These are phyloP conservation scores for Bruguiera gymnorhiza DNA, from an alignment of 345 rosid genomes.

Conservation along the genomic window DNA sequence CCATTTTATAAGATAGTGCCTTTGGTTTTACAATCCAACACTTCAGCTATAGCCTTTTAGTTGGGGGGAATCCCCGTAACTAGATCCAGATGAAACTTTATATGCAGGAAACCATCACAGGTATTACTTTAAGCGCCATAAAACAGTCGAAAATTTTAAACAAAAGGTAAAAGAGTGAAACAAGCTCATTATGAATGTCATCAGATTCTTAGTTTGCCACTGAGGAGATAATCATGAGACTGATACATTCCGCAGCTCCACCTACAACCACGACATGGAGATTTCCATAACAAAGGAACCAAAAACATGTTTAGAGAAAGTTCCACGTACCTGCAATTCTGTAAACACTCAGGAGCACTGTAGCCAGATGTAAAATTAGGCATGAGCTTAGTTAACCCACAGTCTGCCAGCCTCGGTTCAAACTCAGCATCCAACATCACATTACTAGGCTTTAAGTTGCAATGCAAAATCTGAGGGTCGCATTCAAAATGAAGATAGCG, in stretches of 20 bases:
- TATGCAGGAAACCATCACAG: too few relatives aligned
- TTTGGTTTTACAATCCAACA: neutral
- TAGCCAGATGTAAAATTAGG: constrained; percentile 55
- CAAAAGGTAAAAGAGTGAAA: neutral
- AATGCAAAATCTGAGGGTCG: constrained; percentile 67
- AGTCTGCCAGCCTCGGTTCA: constrained; percentile 79
- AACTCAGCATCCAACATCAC: constrained; percentile 92
- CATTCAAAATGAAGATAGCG: constrained; percentile 73
- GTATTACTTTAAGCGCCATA: neutral
- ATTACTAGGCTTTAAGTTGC: constrained; percentile 77
- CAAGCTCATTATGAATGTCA: neutral
- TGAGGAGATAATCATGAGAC: neutral
- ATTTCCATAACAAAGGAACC: too few relatives aligned
- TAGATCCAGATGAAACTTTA: neutral
- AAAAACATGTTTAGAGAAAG: neutral
- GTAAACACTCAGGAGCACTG: constrained; percentile 74
- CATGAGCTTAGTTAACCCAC: constrained; percentile 63
- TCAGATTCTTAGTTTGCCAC: neutral
- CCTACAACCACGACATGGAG: too few relatives aligned
- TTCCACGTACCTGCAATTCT: constrained; percentile 59
- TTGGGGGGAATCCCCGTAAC: neutral
- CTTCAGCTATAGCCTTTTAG: too few relatives aligned
- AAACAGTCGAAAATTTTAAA: neutral
- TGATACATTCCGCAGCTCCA: too few relatives aligned
- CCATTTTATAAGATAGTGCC: neutral